Base-by-base conservation (phyloP, 768 basidiomycete species). In the Leccinum truebloodii region DNA sequence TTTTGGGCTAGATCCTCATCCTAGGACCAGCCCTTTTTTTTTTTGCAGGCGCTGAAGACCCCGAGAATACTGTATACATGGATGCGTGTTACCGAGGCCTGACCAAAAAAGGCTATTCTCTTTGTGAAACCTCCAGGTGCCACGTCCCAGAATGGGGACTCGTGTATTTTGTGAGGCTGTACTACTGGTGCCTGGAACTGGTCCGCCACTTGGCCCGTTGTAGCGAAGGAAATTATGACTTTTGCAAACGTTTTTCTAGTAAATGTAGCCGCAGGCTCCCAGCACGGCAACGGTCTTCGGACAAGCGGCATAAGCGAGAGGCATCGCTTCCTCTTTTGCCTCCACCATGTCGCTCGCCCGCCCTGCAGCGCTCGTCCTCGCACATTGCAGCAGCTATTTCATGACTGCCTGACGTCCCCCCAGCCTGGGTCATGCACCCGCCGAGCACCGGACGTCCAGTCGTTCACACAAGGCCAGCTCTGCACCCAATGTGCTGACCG, bases 1-100 rank as follows among this genome's bases (percentile, higher is more conserved):
- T 71, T 82, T 77, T 79, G 78, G 80, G 79, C 77, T 82, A 78
- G 78, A 74, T 65, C 55, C 52, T 63, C 59, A 55, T 54, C 10
- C 32, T 32, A 49, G 50, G 55, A 57, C 64, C 26, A 59, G 52
- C 57, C 65, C 52, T 64, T 68, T 69, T 32, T 26, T 22, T 26
- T 74, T 67, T 64, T 61, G 62, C 57, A 61, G 63, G 63, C 65
- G 65, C 72, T 63, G 62, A 64, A 62, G 68, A 63, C 62, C 67
- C 69, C 61, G 64, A 63, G 65, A 70, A 22, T 22, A 22, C 22
- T 22, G 22, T 22, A 57, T 57, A 67, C 67, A 72, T 59, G 41
- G 12, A 59, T 64, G 63, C 70, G 52, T 72, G 67, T 72, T 65
- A 64, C 65, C 62, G 63, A 67, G 58, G 32, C 62, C 62, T 63